Base-by-base conservation (phyloP, 345 rosid species). In the Pseudoturritis turrita region DNA sequence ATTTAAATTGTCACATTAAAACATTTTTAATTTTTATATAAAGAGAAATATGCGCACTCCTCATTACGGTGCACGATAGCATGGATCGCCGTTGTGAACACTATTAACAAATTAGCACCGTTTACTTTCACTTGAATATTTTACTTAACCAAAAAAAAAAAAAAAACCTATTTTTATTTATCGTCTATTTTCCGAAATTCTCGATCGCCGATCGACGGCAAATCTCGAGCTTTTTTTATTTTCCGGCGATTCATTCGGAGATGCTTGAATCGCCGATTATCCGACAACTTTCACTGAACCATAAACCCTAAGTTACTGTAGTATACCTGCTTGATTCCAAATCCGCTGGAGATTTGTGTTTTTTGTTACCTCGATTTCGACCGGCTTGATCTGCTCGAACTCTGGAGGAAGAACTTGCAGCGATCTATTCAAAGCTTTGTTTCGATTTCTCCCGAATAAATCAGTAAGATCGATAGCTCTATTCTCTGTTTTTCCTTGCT, bases 391-490 rank as follows among this genome's bases (percentile, higher is more conserved):
- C 88, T 81, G 77, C 83, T 80, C 85, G 76, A 81, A 77, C 84
- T 84, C 26, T 46, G 47, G 45, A 47, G 58, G 82, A 68, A 61
- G 73, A 68, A 80, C 84, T 81, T 86, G 81, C 79, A 81, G 71
- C 83, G 87, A 87, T 89, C 97, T 84, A 79, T 78, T 71, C 2
- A 47, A 71, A 62, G 81, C 81, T 62, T 82, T 78, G 58, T 83
- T 80, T 83, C 78, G 70, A 70, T 66, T 79, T 46, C 83, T 80
- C 86, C 82, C 79, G 77, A 77, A 82, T 47, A 74, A 83, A 73
- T 84, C 72, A 68, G 97, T 85, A 77, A 83, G 91, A 79, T 70
- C 59, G 62, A 41, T 39, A 57, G 35, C 59, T 74, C 55, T 22
- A n/a, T 39, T 36, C 59, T 63, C 56, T 39, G 65, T 45, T 56